Conservation (phyloP, 208 protist species). For the Wallacemonas sp. region DNA sequence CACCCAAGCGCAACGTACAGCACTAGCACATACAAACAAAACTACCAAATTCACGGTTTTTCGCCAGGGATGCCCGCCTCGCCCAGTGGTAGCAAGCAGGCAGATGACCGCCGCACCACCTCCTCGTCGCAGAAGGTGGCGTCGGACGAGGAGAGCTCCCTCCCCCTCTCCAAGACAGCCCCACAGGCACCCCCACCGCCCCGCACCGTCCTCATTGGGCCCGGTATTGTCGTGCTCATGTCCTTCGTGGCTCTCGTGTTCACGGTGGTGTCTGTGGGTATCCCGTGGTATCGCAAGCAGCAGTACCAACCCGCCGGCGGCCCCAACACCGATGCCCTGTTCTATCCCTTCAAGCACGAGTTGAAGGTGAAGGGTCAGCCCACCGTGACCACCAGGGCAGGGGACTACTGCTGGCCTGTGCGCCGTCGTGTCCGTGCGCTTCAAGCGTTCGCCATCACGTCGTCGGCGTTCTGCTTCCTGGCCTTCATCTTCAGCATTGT, state of each 20-base stretch:
- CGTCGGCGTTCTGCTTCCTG: conserved; percentile 31
- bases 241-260: conserved; percentile 46
- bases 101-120: conserved; percentile 14
- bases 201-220: conserved; percentile 50
- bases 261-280: conserved; percentile 46
- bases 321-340: conserved; percentile 28
- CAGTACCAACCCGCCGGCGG: conserved; percentile 49
- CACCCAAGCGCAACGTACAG: too few species aligned
- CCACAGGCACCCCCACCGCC: conserved; percentile 49
- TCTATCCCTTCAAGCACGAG: conserved; percentile 59
- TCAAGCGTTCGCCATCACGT: conserved; percentile 53
- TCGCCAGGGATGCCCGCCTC: too few species aligned
- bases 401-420: conserved; percentile 41
- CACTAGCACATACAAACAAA: too few species aligned
- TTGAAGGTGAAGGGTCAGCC: conserved; percentile 26
- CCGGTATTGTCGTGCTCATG: conserved; percentile 32
- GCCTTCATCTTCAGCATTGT: conserved; percentile 39
- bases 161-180: conserved; percentile 4
- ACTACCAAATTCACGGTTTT: too few species aligned
- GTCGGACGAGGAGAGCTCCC: conserved; percentile 9
- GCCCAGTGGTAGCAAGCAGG: conserved; percentile 14
- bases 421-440: conserved; percentile 40
- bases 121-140: conserved; percentile 23
- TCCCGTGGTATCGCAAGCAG: conserved; percentile 68
- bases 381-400: conserved; percentile 25